These are phyloP conservation scores for Pestalotiopsis sp. DNA, from an alignment of 2,329 filamentous ascomycete species.

Conservation along the genomic window DNA sequence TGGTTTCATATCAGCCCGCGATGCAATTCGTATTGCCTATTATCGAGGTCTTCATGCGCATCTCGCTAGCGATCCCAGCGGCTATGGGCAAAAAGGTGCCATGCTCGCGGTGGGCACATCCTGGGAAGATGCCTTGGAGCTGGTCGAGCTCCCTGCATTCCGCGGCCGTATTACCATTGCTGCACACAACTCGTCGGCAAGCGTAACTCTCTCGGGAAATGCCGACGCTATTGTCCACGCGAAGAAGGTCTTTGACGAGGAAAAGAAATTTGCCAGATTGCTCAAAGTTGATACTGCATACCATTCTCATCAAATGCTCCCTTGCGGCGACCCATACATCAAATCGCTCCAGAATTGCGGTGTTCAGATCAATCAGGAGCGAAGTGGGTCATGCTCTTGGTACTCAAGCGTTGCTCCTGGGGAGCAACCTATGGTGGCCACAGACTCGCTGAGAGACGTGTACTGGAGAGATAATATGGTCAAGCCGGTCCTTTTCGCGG, in stretches of 20 bases:
- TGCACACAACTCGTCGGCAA: slow-evolving; percentile 31
- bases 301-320: slow-evolving; percentile 39
- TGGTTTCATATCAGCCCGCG: slow-evolving; percentile 34
- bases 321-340: slow-evolving; percentile 15
- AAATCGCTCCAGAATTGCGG: neutral
- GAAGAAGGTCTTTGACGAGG: slow-evolving; percentile 15
- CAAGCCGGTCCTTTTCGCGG: slow-evolving; percentile 27
- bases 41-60: slow-evolving; percentile 19
- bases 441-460: neutral
- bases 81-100: slow-evolving; percentile 25
- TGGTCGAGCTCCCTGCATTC: slow-evolving; percentile 20
- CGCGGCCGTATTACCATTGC: slow-evolving; percentile 26
- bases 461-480: slow-evolving; percentile 28
- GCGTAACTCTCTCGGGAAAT: slow-evolving; percentile 33
- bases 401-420: slow-evolving; percentile 16
- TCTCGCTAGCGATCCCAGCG: neutral
- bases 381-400: slow-evolving; percentile 6
- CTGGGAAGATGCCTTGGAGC: slow-evolving; percentile 30
- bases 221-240: slow-evolving; percentile 24
- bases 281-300: slow-evolving; percentile 41
- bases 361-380: neutral
- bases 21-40: slow-evolving; percentile 35
- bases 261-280: slow-evolving; percentile 23
- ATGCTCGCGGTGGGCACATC: slow-evolving; percentile 44
- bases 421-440: neutral